Evolutionary conservation across 768 basidiomycete species (phyloP), one percentile per base, ranked within the genome.

Genomic region (Lepiota brunneoincarnata): DNA sequence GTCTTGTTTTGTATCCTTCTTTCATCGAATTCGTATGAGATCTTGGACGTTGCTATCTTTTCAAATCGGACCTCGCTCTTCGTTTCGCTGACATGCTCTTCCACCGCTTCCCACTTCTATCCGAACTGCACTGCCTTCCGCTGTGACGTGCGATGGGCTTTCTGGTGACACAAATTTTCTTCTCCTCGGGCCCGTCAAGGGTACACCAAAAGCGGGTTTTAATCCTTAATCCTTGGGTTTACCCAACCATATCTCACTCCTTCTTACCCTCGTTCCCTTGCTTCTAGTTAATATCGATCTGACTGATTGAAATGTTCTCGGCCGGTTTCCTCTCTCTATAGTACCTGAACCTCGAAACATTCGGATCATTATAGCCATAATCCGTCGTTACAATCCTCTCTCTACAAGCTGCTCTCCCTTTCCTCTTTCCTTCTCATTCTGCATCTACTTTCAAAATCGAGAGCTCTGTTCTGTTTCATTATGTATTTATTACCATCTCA

Each of bases 1-100:
- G 40, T 34, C 41, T 31, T 26, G 40, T 51, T 26, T 41, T 21
- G 34, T 20, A 17, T 34, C 12, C 4, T 51, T 41, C 12, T 18
- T 51, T 50, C 28, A 36, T 31, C 39, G 42, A 51, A 34, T 15
- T 41, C 31, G 39, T 31, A 23, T 42, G 31, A 31, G 45, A 51
- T 51, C 39, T 51, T 51, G 46, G 68, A 69, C 15, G 67, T 65
- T 45, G 42, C 38, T 51, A 40, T 49, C 18, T 20, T 52, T 36
- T 49, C 42, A 55, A n/a, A 51, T 55, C 61, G 55, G 44, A 41
- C 41, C 35, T 52, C 11, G n/a, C 39, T 12, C 37, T 49, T 36
- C 17, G 31, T 47, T 49, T 45, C 18, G 28, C 21, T 28, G 23
- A 7, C 12, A 45, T 24, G 15, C 10, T 24, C 23, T 45, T 28